Evolutionary conservation across 441 rosid species (phyloP).

Genomic region (Populus hybrid): DNA sequence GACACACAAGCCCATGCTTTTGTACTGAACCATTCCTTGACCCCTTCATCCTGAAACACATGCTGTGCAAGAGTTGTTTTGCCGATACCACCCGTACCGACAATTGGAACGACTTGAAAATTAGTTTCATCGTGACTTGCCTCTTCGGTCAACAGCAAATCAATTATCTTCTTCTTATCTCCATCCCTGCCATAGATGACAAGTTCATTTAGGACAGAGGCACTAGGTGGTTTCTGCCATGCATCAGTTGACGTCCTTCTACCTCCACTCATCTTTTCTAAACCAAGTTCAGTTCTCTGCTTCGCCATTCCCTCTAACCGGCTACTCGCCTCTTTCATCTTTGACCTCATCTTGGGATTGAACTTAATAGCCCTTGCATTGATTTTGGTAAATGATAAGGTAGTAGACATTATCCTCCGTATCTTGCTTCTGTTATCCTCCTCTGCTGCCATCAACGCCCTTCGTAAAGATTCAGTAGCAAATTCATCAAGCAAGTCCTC

Average conservation of each 20-base stretch:
- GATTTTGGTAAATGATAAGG: neutral
- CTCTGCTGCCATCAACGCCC: neutral
- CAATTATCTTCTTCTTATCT: neutral
- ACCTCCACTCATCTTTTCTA: neutral
- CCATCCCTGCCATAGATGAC: constrained; percentile 1
- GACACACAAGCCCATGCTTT: constrained; percentile 10
- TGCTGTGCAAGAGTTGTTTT: constrained; percentile 8
- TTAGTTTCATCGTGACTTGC: neutral
- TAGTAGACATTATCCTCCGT: neutral
- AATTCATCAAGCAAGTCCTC: constrained; percentile 3
- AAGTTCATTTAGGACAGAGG: neutral
- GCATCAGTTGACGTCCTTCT: too few relatives aligned
- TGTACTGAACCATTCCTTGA: too few relatives aligned
- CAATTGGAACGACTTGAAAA: neutral
- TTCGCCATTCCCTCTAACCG: neutral
- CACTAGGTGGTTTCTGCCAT: neutral
- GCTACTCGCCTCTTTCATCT: neutral
- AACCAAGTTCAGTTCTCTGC: neutral
- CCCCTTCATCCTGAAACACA: neutral
- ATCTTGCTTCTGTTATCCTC: neutral
- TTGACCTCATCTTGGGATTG: neutral
- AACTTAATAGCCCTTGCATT: neutral
- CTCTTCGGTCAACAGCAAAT: neutral
- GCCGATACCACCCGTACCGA: constrained; percentile 9
- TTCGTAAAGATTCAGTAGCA: neutral